Percentiles rank a stretch among this genome's conserved stretches.
Evolutionary conservation across 75 land plant species (phyloP).

Genomic region (Cryptomeria japonica): DNA sequence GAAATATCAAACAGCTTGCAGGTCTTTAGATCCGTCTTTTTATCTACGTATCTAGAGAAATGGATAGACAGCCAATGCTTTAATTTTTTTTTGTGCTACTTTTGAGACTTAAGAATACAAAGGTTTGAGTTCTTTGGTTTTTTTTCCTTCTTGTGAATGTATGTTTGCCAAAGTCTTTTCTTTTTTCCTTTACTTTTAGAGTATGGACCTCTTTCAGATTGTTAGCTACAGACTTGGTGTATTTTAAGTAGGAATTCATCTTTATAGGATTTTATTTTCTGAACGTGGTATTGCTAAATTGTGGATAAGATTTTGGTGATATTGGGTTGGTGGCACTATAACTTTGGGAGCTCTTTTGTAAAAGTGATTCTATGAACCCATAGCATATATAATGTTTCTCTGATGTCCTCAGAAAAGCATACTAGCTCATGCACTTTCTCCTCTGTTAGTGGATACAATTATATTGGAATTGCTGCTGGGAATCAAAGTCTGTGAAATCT

Average conservation of each 20-base stretch:
- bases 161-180: no score
- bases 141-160: no score
- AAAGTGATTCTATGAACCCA: background rate
- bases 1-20: background rate
- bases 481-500: background rate
- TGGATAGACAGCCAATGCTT: background rate
- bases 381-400: background rate
- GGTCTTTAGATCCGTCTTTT: background rate
- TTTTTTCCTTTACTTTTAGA: no score
- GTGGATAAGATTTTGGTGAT: no score
- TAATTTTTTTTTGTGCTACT: background rate
- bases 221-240: background rate
- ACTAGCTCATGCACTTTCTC: background rate
- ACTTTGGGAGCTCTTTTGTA: background rate
- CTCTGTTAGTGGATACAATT: background rate
- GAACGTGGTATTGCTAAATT: background rate
- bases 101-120: background rate
- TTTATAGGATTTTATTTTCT: background rate
- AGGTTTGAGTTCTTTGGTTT: background rate
- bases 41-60: background rate
- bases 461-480: background rate
- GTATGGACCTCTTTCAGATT: no score
- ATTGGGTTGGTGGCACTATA: no score
- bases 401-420: background rate
- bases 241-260: background rate